Percentiles rank a stretch among this genome's conserved stretches.
These are phyloP conservation scores for Hypoxylon sp. DNA, from an alignment of 2,329 filamentous ascomycete species.

Conservation along the genomic window DNA sequence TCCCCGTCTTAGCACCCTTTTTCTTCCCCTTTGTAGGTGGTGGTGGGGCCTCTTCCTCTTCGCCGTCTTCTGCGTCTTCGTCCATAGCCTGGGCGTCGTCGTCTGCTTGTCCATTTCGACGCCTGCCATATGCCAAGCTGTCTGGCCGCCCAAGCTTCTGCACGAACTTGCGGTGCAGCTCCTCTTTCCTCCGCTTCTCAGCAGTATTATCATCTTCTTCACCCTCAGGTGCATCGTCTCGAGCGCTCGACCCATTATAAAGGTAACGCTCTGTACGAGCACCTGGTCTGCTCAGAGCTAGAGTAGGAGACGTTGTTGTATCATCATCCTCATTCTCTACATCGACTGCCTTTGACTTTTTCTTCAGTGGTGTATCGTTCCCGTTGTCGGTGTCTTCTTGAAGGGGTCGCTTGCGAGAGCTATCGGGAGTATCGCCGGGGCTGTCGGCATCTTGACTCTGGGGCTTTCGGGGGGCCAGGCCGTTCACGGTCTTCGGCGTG, in stretches of 20 bases:
- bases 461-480: conserved; percentile 57
- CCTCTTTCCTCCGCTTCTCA: conserved; percentile 72
- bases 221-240: conserved; percentile 59
- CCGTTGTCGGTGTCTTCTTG: conserved; percentile 63
- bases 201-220: conserved; percentile 62
- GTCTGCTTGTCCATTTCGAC: conserved; percentile 68
- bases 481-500: conserved; percentile 71
- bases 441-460: conserved; percentile 50
- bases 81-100: conserved; percentile 66
- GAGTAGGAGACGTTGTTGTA: conserved; percentile 55
- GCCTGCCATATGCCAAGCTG: conserved; percentile 78
- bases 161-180: conserved; percentile 86
- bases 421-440: conserved; percentile 47
- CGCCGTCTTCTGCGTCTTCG: conserved; percentile 72
- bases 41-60: conserved; percentile 66
- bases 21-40: conserved; percentile 70
- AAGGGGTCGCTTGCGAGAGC: conserved; percentile 66
- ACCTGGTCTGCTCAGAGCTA: conserved; percentile 50
- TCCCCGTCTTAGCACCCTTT: conserved; percentile 78
- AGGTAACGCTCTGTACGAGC: conserved; percentile 67
- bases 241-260: conserved; percentile 63
- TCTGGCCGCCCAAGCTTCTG: conserved; percentile 91
- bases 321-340: conserved; percentile 60
- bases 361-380: conserved; percentile 61
- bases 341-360: conserved; percentile 62